Evolutionary conservation across 331 rosid genomes (phyloP), one percentile per base, ranked within the genome.

Genomic region (Quercus lobata): DNA sequence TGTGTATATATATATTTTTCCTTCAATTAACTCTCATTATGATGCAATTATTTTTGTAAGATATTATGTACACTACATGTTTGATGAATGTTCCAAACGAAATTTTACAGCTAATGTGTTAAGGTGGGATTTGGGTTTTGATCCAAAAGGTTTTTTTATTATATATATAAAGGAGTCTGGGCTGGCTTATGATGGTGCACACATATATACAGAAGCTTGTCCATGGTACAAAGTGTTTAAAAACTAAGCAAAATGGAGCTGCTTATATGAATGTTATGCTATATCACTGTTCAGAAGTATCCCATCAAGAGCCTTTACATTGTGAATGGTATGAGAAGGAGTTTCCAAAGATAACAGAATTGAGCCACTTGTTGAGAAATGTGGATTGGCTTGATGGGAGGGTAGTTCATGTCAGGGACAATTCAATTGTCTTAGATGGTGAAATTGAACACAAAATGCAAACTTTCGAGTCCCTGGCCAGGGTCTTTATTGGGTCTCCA

Each of bases 321-420:
- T 18, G 35, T 21, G 90, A 86, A 14, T 87, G 97, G 90, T 88
- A 85, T 46, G 83, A 73, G 72, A 82, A 79, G 21, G 86, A 81
- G 14, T 85, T 88, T 82, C 86, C 80, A 16, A 88, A 88, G 88
- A 30, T 92, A 7, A 57, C 30, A 21, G 82, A 82, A 63, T 72
- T 91, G 84, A 8, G 91, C 72, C 80, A 57, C 60, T 72, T 74
- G 83, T 84, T 94, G 57, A 89, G 78, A 71, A 75, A 87, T 71
- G 92, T 90, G 79, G 95, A 91, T 70, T 73, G 81, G 30, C 41
- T 85, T 34, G 89, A 91, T 46, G 95, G 95, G 77, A 87, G 89
- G 78, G 90, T 95, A 32, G 88, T 90, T 69, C 85, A 91, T 75
- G 15, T 84, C 11, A 74, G 32, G 34, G 85, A 73, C 53, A 89